Percentiles rank a stretch among this genome's conserved stretches.
phyloP scores from a whole-genome alignment of 345 rosid species.

The Psidium friedrichsthalianum region DNA sequence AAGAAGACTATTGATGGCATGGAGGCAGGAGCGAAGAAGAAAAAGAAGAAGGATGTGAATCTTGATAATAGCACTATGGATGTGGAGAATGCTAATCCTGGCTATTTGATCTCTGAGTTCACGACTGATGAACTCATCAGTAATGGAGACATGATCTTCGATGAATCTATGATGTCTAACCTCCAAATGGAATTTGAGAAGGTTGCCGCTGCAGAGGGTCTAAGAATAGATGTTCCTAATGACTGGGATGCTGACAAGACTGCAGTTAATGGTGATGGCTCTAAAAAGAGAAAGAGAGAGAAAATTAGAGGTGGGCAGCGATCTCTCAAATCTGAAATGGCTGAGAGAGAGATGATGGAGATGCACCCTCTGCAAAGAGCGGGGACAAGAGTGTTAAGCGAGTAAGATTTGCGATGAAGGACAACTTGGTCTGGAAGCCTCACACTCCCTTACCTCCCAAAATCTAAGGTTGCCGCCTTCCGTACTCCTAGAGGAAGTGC shows the following conservation, averaged over 20 bases:
- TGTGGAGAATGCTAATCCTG: conserved; percentile 7
- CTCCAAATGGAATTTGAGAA: conserved; percentile 88
- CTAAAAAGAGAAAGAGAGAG: conserved; percentile 50
- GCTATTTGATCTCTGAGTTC: neutral
- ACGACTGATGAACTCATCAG: conserved; percentile 9
- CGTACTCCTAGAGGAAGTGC: conserved; percentile 97
- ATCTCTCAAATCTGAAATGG: conserved; percentile 13
- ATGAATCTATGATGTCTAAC: conserved; percentile 60
- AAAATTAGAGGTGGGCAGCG: conserved; percentile 18
- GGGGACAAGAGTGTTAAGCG: conserved; percentile 65
- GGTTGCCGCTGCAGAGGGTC: conserved; percentile 62
- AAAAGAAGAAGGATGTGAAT: conserved; percentile 11
- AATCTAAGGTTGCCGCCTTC: conserved; percentile 89
- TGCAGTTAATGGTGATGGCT: conserved; percentile 15
- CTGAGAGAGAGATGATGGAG: conserved; percentile 24
- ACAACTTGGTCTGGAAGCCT: conserved; percentile 94
- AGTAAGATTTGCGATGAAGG: conserved; percentile 84
- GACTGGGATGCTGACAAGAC: conserved; percentile 28
- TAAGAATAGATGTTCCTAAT: conserved; percentile 25
- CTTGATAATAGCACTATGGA: conserved; percentile 6
- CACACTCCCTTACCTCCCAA: conserved; percentile 92
- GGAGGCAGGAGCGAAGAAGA: conserved; percentile 21
- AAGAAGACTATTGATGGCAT: conserved; percentile 18
- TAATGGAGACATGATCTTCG: conserved; percentile 13
- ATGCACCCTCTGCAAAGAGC: conserved; percentile 22